phyloP scores from a whole-genome alignment of 495 filamentous ascomycete genomes.

The Podospora sp. region DNA sequence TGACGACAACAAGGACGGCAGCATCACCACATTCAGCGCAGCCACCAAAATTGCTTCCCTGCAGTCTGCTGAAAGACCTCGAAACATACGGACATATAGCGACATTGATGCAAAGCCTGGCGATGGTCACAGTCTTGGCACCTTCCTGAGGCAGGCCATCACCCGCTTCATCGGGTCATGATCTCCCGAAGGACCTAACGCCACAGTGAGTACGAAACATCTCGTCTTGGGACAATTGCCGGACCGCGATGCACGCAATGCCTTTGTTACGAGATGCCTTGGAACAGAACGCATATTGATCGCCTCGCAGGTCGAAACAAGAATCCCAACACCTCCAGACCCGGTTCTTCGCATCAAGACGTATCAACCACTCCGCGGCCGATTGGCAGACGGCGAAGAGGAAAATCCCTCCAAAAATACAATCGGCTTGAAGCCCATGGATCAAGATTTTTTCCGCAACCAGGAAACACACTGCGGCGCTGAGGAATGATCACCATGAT shows the following conservation, averaged over 20 bases:
- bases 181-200: constrained; percentile 16
- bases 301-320: constrained; percentile 15
- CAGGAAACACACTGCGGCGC: no score
- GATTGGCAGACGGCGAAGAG: constrained; percentile 6
- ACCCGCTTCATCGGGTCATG: constrained; percentile 17
- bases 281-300: not conserved
- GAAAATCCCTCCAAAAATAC: not conserved
- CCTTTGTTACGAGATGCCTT: not conserved
- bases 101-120: constrained; percentile 6
- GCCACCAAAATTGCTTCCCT: not conserved
- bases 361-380: no score
- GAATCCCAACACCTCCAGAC: not conserved
- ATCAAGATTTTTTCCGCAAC: not conserved
- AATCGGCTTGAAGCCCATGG: not conserved
- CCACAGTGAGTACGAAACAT: constrained; percentile 3
- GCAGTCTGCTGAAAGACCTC: not conserved
- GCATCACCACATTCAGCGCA: not conserved
- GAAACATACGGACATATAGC: not conserved
- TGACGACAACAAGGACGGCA: no score
- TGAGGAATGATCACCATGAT: constrained; percentile 1
- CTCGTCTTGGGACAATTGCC: not conserved
- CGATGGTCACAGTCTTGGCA: constrained; percentile 21
- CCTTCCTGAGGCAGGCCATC: not conserved
- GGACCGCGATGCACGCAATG: not conserved
- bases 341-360: not conserved